Percentiles rank a stretch among this genome's conserved stretches.
phyloP scores from a whole-genome alignment of 2,329 filamentous ascomycete species.

The Epichloe brachyelytri region DNA sequence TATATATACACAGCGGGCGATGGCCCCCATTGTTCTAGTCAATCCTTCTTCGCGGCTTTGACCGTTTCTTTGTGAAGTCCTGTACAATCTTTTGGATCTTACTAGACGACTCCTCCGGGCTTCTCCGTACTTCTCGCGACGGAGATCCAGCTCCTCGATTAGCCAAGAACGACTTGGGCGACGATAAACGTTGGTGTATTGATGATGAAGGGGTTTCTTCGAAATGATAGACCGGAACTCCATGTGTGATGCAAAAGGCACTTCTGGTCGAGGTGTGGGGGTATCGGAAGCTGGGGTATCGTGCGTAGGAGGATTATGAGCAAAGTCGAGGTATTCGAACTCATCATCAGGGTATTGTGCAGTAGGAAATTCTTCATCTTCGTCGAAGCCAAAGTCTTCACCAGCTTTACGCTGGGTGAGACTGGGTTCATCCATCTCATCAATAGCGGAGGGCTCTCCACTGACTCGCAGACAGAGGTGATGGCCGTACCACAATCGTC shows the following conservation, averaged over 20 bases:
- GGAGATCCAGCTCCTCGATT: slow-evolving; percentile 14
- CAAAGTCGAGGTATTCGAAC: slow-evolving; percentile 16
- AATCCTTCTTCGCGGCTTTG: slow-evolving; percentile 27
- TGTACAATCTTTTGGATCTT: slow-evolving; percentile 35
- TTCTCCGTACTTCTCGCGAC: slow-evolving; percentile 25
- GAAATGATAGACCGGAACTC: slow-evolving; percentile 21
- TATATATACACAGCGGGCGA: slow-evolving; percentile 27
- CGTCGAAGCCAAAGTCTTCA: slow-evolving; percentile 19
- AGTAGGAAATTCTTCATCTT: slow-evolving; percentile 24
- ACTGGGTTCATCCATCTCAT: slow-evolving; percentile 17
- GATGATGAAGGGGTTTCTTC: slow-evolving; percentile 20
- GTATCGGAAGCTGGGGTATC: slow-evolving; percentile 30
- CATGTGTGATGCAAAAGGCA: slow-evolving; percentile 21
- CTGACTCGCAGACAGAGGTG: slow-evolving; percentile 33
- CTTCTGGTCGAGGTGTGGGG: slow-evolving; percentile 29
- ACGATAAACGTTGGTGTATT: slow-evolving; percentile 20
- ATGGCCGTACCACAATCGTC: slow-evolving; percentile 31
- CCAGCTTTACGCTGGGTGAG: slow-evolving; percentile 18
- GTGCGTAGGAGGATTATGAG: slow-evolving; percentile 11
- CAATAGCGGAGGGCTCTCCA: slow-evolving; percentile 25
- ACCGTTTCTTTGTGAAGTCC: slow-evolving; percentile 27
- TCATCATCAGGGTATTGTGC: slow-evolving; percentile 28
- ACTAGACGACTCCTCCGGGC: slow-evolving; percentile 32
- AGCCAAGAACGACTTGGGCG: slow-evolving; percentile 21
- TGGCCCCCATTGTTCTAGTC: slow-evolving; percentile 22